Evolutionary conservation across 192 early-diverging fungal species (phyloP).

Genomic region (Coemansia sp.): DNA sequence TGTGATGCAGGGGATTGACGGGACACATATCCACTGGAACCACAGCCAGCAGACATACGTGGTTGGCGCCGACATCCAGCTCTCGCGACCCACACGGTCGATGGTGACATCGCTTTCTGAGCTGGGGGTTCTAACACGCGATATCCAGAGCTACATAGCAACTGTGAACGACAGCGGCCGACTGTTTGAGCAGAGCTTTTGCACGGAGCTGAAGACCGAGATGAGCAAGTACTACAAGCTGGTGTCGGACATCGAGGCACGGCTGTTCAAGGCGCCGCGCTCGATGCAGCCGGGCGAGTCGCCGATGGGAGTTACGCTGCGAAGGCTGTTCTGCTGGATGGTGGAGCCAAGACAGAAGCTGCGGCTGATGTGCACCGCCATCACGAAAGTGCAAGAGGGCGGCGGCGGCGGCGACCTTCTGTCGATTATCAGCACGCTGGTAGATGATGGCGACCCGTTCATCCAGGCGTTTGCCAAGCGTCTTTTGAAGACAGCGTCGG

Average conservation of each 20-base stretch:
- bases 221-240: slow-evolving; percentile 82
- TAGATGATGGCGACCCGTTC: slow-evolving; percentile 91
- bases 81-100: slow-evolving; percentile 61
- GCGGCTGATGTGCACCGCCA: slow-evolving; percentile 66
- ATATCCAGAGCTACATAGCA: slow-evolving; percentile 61
- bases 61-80: slow-evolving; percentile 57
- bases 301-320: slow-evolving; percentile 71
- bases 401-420: slow-evolving; percentile 42
- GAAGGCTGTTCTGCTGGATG: slow-evolving; percentile 85
- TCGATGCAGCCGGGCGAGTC: slow-evolving; percentile 43
- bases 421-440: slow-evolving; percentile 77
- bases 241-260: slow-evolving; percentile 82
- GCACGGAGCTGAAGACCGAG: slow-evolving; percentile 77
- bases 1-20: slow-evolving; percentile 94
- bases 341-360: slow-evolving; percentile 76
- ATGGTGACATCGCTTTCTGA: slow-evolving; percentile 70
- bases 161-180: slow-evolving; percentile 25
- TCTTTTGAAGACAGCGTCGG: slow-evolving; percentile 72
- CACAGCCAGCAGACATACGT: slow-evolving; percentile 51
- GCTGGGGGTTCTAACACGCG: slow-evolving; percentile 76
- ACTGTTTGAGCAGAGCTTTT: slow-evolving; percentile 69
- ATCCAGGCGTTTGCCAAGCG: slow-evolving; percentile 74
- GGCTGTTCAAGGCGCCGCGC: slow-evolving; percentile 60
- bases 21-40: slow-evolving; percentile 75
- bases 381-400: slow-evolving; percentile 37